Evolutionary conservation across 2,329 filamentous ascomycete genomes (phyloP), one percentile per base, ranked within the genome.

Genomic region (Fusarium sp.): DNA sequence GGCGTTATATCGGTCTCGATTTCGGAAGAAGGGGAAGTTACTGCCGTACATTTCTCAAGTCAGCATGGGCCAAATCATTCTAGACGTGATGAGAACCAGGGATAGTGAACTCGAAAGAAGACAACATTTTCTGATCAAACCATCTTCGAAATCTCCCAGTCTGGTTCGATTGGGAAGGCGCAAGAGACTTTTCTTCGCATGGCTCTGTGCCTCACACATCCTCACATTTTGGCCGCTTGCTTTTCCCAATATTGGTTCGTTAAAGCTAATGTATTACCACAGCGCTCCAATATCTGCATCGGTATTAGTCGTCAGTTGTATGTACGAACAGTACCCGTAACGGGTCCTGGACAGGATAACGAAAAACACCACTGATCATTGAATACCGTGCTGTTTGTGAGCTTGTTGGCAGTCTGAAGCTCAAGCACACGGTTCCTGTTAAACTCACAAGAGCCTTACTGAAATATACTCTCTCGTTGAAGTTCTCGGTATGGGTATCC

Each of bases 351-450:
- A 35, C 33, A 35, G 33, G 33, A 35, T 35, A 35, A 35, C 15
- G 17, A 35, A 35, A 15, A 15, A 9, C 33, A 15, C 33, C 33
- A 15, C 15, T 35, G 15, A 35, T 35, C 15, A 17, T 35, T 17
- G 35, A 36, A 17, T 36, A 17, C 25, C 8, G 13, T 29, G 29
- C 22, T 22, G 11, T 33, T 17, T 33, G 20, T 31, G 15, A 50
- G n/a, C 22, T 22, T 14, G 5, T 4, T 3, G 12, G 15, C 12
- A 18, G 11, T 3, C n/a, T 2, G 5, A 18, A 17, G 15, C 12
- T 33, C 12, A 18, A 50, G 12, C 5, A 14, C 1, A 25, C 3
- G 12, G 10, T 25, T 5, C 12, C 7, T 2, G 7, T 8, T 18
- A 6, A 3, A 13, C 17, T 5, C 20, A 9, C 4, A 50, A 22